phyloP scores from a whole-genome alignment of 1,284 basidiomycete genomes.

The Testicularia cyperi region DNA sequence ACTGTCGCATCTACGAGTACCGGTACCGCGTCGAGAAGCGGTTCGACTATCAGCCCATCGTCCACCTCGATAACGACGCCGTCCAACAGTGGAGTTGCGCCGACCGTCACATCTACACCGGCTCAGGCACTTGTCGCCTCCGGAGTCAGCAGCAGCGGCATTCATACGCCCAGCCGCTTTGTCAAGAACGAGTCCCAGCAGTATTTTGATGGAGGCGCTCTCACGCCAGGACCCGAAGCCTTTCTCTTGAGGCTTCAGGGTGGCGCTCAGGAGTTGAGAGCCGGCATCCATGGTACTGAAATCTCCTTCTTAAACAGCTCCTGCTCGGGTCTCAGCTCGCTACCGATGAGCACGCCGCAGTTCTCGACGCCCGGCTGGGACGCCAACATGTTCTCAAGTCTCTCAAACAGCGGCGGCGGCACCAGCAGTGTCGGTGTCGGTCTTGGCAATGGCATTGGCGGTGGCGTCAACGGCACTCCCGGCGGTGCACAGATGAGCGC shows the following conservation, averaged over 20 bases:
- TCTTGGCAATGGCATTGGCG: constrained; percentile 15
- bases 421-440: too few species aligned
- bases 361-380: constrained; percentile 34
- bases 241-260: constrained; percentile 49
- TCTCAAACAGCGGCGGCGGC: too few species aligned
- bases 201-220: constrained; percentile 48
- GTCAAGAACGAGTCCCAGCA: constrained; percentile 37
- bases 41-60: constrained; percentile 1
- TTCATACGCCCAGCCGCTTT: constrained; percentile 38
- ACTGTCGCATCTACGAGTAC: neutral
- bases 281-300: constrained; percentile 44
- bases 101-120: constrained; percentile 14
- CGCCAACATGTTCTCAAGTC: constrained; percentile 30
- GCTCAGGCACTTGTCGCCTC: neutral
- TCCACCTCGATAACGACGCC: neutral
- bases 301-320: constrained; percentile 38
- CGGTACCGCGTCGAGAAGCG: constrained; percentile 1
- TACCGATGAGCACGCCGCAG: constrained; percentile 14
- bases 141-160: constrained; percentile 16
- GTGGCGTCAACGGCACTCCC: constrained; percentile 17
- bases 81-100: neutral
- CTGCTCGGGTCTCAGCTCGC: constrained; percentile 17
- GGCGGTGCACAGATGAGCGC: constrained; percentile 23
- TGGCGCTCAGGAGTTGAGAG: constrained; percentile 46
- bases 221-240: constrained; percentile 50